A percentile compares a stretch with the other conserved stretches of the same genome.
These are phyloP conservation scores for Imleria badia DNA, from an alignment of 768 basidiomycete species.

Conservation along the genomic window DNA sequence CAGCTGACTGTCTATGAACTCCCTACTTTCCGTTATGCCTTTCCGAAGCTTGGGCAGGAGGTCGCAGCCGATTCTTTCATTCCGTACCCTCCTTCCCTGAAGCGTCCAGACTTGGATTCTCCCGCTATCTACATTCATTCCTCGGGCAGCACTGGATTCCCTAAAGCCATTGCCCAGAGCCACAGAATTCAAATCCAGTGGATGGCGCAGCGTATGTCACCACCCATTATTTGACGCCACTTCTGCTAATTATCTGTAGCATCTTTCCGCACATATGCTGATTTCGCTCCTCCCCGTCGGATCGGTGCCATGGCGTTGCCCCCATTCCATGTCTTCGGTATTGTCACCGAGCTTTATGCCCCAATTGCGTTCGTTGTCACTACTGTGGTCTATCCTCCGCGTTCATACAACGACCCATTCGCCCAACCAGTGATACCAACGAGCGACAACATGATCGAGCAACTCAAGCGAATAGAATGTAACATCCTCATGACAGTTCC, in stretches of 20 bases:
- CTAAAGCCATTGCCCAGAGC: conserved; percentile 44
- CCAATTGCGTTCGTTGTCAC: conserved; percentile 20
- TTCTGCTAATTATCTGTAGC: conserved; percentile 3
- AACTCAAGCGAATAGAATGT: conserved; percentile 28
- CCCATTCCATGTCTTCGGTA: conserved; percentile 27
- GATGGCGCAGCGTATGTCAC: conserved; percentile 33
- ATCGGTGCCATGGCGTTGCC: conserved; percentile 26
- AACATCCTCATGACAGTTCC: conserved; percentile 38
- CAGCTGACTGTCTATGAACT: conserved; percentile 17
- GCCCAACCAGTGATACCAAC: conserved; percentile 38
- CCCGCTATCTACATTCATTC: conserved; percentile 49
- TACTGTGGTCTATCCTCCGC: conserved; percentile 29
- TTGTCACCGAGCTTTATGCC: conserved; percentile 12
- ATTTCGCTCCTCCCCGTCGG: conserved; percentile 17
- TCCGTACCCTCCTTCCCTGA: conserved; percentile 13
- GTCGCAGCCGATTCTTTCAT: conserved; percentile 13
- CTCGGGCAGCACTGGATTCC: conserved; percentile 51
- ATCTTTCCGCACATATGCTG: background rate
- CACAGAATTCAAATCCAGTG: conserved; percentile 36
- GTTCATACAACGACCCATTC: conserved; percentile 14
- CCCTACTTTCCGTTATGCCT: conserved; percentile 29
- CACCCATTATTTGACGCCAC: background rate
- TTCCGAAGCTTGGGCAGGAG: conserved; percentile 41
- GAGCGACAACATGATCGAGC: conserved; percentile 39
- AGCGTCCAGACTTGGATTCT: conserved; percentile 29